Base-by-base conservation (phyloP, 805 yeast genomes). In the Yamadazyma paraphyllophila region DNA sequence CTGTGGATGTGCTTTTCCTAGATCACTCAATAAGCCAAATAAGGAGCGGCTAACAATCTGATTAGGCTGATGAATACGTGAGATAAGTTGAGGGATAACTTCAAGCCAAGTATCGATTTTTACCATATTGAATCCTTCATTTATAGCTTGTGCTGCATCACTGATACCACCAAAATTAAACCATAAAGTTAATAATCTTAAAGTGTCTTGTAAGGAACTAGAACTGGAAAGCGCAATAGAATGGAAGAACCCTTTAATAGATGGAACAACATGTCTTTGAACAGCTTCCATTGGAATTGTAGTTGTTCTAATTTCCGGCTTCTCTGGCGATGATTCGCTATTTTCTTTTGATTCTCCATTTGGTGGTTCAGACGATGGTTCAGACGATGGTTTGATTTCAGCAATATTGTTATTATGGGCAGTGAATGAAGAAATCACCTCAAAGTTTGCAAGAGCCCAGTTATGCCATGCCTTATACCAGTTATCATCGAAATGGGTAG, bases 391-490 rank as follows among this genome's bases (percentile, higher is more conserved):
- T 9, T 37, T 47, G 10, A 46, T 44, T 27, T 48, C 51, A 7
- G 47, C 49, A 7, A 53, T 48, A 14, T 52, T 55, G 44, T 56
- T 63, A 43, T 56, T 63, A 45, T 63, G 69, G 31, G 63, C 52
- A 2, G 67, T 61, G 58, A 75, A 68, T 24, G 85, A 73, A 0
- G 96, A 85, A 15, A 92, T 85, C 1, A 92, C 98, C 61, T 94
- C 97, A 61, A 91, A 94, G 64, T 95, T 94, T 0, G 98, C 97
- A 59, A 95, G 73, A 0, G 99, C 99, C 99, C 99, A 94, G 60
- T 90, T 92, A 62, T 94, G 99, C 99, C 99, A 95, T 13, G 98
- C 99, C 60, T 95, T 94, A 59, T 94, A 94, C 97, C 99, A 94
- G 17, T 80, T 78, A 30, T 80, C 75, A 61, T 94, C 97, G 64